Percentiles rank a stretch among this genome's conserved stretches.
These are phyloP conservation scores for Calonectria crousiana DNA, from an alignment of 2,329 filamentous ascomycete species.

Conservation along the genomic window DNA sequence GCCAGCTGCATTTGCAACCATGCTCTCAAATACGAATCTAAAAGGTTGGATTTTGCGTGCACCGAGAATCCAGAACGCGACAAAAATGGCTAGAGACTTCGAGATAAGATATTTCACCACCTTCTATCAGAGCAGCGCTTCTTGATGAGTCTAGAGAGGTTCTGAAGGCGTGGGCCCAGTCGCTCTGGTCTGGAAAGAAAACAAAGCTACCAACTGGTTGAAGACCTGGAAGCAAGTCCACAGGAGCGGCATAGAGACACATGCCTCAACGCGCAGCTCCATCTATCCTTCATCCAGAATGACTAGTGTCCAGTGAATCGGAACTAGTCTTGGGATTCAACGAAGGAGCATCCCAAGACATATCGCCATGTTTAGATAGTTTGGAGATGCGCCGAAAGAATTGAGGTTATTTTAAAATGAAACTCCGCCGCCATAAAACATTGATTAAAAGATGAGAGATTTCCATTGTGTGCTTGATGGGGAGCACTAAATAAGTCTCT, in stretches of 20 bases:
- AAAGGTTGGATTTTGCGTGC: too few species aligned
- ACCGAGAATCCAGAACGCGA: background rate
- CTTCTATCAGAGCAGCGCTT: background rate
- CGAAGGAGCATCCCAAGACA: background rate
- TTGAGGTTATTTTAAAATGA: background rate
- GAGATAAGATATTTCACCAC: background rate
- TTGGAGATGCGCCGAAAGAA: background rate
- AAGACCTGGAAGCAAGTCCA: background rate
- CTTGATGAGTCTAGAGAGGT: background rate
- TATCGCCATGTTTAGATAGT: background rate
- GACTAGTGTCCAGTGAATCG: background rate
- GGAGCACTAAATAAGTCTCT: background rate
- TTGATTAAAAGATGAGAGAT: background rate
- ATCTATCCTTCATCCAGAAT: background rate
- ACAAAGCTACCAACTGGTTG: background rate
- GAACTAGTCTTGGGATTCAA: background rate
- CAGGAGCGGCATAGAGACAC: background rate
- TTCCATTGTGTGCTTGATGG: background rate
- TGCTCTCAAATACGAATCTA: too few species aligned
- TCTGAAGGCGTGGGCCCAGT: background rate
- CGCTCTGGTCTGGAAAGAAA: background rate
- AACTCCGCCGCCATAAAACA: background rate
- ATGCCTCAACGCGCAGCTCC: background rate
- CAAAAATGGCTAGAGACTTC: background rate
- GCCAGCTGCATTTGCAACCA: too few species aligned